Evolutionary conservation across 148 eudicot species (phyloP).

Genomic region (Heliamphora exappendiculata): DNA sequence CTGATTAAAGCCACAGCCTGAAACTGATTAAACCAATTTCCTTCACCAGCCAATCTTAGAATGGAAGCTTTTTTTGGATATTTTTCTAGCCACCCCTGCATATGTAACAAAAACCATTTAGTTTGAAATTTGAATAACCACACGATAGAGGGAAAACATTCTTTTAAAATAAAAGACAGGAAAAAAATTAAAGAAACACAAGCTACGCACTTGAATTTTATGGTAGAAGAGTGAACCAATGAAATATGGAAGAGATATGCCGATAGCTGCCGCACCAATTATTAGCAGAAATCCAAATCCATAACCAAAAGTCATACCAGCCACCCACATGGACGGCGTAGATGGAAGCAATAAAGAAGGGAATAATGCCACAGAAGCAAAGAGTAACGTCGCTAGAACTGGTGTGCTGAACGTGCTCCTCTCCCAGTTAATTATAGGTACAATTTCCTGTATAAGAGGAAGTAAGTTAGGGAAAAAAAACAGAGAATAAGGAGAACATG

Average conservation of each 20-base stretch:
- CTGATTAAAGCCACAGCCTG: constrained; percentile 72
- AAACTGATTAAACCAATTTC: constrained; percentile 66
- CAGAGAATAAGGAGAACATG: background rate
- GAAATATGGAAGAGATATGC: constrained; percentile 74
- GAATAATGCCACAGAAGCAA: constrained; percentile 62
- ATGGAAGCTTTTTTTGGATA: constrained; percentile 79
- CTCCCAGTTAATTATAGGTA: constrained; percentile 83
- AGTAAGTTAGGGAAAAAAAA: background rate
- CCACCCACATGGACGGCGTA: constrained; percentile 94
- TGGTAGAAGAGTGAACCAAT: constrained; percentile 64
- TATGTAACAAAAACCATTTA: constrained; percentile 8
- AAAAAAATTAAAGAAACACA: background rate
- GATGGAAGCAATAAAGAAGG: constrained; percentile 73
- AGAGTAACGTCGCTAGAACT: constrained; percentile 52
- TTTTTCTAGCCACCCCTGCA: constrained; percentile 68
- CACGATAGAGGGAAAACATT: background rate
- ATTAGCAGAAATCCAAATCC: constrained; percentile 75
- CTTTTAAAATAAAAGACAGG: background rate
- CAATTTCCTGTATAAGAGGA: constrained; percentile 60
- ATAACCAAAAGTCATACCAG: constrained; percentile 95
- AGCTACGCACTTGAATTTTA: constrained; percentile 57
- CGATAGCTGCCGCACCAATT: constrained; percentile 55
- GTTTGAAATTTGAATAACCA: constrained; percentile 11
- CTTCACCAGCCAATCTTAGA: constrained; percentile 83
- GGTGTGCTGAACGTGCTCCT: constrained; percentile 53